Evolutionary conservation across 2,329 filamentous ascomycete species (phyloP).

Genomic region (Camillea tinctor): DNA sequence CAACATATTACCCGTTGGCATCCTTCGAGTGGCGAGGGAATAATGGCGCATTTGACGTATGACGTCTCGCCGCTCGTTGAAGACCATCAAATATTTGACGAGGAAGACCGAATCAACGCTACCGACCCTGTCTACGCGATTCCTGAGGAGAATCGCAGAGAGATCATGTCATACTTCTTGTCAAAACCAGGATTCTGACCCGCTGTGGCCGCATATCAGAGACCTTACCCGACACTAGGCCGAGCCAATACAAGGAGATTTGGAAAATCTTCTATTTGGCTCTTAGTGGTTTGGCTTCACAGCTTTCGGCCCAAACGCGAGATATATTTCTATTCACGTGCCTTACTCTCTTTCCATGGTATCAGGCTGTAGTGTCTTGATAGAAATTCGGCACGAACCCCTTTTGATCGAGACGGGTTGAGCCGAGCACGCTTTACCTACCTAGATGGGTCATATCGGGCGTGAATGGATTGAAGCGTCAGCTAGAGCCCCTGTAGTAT

Average conservation of each 20-base stretch:
- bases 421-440: slow-evolving; percentile 16
- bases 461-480: slow-evolving; percentile 13
- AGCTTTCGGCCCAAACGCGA: slow-evolving; percentile 4
- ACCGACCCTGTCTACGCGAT: slow-evolving; percentile 86
- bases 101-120: slow-evolving; percentile 65
- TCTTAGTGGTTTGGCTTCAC: slow-evolving; percentile 17
- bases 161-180: slow-evolving; percentile 64
- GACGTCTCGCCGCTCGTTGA: slow-evolving; percentile 48
- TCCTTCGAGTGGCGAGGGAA: slow-evolving; percentile 39
- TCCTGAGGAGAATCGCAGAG: slow-evolving; percentile 66
- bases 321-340: slow-evolving; percentile 16
- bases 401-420: slow-evolving; percentile 14
- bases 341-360: slow-evolving; percentile 15
- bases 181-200: slow-evolving; percentile 55
- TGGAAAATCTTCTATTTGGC: slow-evolving; percentile 21
- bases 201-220: slow-evolving; percentile 34
- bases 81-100: slow-evolving; percentile 65
- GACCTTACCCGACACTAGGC: slow-evolving; percentile 30
- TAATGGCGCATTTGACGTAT: slow-evolving; percentile 39
- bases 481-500: slow-evolving; percentile 18
- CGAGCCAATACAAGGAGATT: slow-evolving; percentile 30
- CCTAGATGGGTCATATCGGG: slow-evolving; percentile 16
- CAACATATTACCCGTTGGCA: slow-evolving; percentile 59
- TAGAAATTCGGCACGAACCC: slow-evolving; percentile 18
- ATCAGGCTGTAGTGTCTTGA: slow-evolving; percentile 12